Evolutionary conservation across 2,329 filamentous ascomycete genomes (phyloP), one percentile per base, ranked within the genome.

Genomic region (Fusarium begoniae): DNA sequence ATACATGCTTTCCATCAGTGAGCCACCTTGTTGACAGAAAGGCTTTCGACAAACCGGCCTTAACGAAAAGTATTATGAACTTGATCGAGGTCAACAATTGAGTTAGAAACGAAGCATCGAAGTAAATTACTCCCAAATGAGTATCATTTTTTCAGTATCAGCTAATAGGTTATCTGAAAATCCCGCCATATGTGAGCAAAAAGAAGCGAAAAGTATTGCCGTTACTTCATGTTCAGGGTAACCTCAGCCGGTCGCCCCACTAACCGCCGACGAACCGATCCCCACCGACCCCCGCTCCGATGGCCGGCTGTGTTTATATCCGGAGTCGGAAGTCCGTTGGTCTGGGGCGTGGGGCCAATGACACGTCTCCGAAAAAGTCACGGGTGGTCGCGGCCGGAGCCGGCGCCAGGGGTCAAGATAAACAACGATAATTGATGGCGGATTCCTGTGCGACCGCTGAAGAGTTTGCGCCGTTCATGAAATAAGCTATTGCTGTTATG

Each of bases 281-380:
- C 9, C 44, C 45, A 30, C 30, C 13, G 40, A 50, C 18, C 60
- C 69, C 66, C 75, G 62, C 75, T 73, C 75, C 75, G 75, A 77
- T 69, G 65, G 70, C 75, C 75, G 75, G 75, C 54, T 56, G 12
- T 20, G 22, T 32, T 55, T 44, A 50, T 51, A 37, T 17, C 63
- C 62, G 72, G 70, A 54, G 70, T 55, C 65, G 70, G 70, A 73
- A 48, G 58, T 60, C 69, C 63, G 58, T 54, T 35, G 18, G 7
- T 35, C 43, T 60, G 15, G 26, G 15, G 20, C 32, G 50, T 54
- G 65, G 66, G 59, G 65, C 69, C 65, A 75, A 63, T 67, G 24
- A 70, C 66, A 60, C 41, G 30, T 22, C 37, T 45, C 64, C 54
- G 63, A 59, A 38, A 28, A 41, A 56, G 53, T 72, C 67, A 69